Base-by-base conservation (phyloP, 2,329 filamentous ascomycete species). In the Thermothelomyces thermophilus region DNA sequence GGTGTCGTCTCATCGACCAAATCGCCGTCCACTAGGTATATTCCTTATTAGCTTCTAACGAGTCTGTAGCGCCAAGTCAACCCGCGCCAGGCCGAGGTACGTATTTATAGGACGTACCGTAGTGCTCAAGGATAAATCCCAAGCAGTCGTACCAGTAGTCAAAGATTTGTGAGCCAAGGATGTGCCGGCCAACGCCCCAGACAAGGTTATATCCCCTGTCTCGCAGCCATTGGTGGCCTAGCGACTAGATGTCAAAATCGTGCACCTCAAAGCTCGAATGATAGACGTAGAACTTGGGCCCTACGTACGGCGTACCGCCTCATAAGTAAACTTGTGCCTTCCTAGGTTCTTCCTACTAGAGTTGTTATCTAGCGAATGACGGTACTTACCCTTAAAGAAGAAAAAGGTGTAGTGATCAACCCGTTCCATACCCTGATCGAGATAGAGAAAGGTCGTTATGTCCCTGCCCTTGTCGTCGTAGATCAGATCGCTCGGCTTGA, bases 201-300 rank as follows among this genome's bases (percentile, higher is more conserved):
- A 45, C 42, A 9, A 45, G 42, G 19, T 45, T 31, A 5, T 45
- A 45, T 22, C 17, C 42, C 20, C 36, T 45, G 31, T 45, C 33
- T 5, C 42, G 42, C 22, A 45, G 8, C 42, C 42, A 45, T 7
- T 45, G 42, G 13, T 45, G 42, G 5, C 42, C 42, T n/a, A 45
- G 33, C 10, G 42, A 36, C 33, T 45, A 31, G 42, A 45, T 36
- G 20, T 45, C 42, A 20, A 36, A 45, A n/a, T 45, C 42, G 28
- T 45, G 42, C 10, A 45, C 42, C 22, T 45, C 42, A n/a, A 45
- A 45, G 10, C 42, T 45, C 20, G 42, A 36, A 20, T 45, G 42
- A 9, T 45, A 31, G n/a, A 45, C 42, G 16, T 45, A 31, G 14
- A 26, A 45, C 22, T 45, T 45, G 31, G 42, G 42, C 7, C 42